Conservation (phyloP, 805 yeast species). For the Candida insectalens region DNA sequence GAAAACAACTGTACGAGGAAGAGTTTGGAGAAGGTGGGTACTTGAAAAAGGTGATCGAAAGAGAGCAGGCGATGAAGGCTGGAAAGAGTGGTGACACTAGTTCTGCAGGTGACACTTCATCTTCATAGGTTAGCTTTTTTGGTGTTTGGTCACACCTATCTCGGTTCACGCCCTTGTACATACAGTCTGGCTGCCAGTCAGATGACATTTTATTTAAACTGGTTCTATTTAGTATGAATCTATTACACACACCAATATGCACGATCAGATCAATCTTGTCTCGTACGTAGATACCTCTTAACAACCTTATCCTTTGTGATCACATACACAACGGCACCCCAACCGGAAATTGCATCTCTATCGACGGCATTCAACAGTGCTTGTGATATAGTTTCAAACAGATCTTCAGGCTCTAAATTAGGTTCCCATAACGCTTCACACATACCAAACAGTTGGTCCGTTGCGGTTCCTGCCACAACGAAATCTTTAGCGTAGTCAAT, state of each 20-base stretch:
- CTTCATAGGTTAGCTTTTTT: not conserved
- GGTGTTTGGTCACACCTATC: not conserved
- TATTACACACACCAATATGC: not conserved
- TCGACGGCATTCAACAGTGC: slow-evolving; percentile 91
- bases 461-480: slow-evolving; percentile 90
- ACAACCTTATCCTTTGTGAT: slow-evolving; percentile 87
- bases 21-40: slow-evolving; percentile 69
- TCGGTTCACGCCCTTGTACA: not conserved
- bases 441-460: slow-evolving; percentile 97
- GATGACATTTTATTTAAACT: not conserved
- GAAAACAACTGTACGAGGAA: slow-evolving; percentile 63
- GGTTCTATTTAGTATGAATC: not conserved
- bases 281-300: slow-evolving; percentile 79
- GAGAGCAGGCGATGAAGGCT: slow-evolving; percentile 28
- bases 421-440: slow-evolving; percentile 97
- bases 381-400: slow-evolving; percentile 92
- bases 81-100: slow-evolving; percentile 1
- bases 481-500: slow-evolving; percentile 92
- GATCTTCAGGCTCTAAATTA: slow-evolving; percentile 83
- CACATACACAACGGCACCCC: slow-evolving; percentile 95
- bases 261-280: slow-evolving; percentile 67
- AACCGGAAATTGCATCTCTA: slow-evolving; percentile 94
- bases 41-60: slow-evolving; percentile 54
- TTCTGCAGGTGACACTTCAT: not conserved
- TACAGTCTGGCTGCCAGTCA: not conserved